Evolutionary conservation across 139 green algal species (phyloP), one percentile per base, ranked within the genome.

Genomic region (Volvox reticuliferus): DNA sequence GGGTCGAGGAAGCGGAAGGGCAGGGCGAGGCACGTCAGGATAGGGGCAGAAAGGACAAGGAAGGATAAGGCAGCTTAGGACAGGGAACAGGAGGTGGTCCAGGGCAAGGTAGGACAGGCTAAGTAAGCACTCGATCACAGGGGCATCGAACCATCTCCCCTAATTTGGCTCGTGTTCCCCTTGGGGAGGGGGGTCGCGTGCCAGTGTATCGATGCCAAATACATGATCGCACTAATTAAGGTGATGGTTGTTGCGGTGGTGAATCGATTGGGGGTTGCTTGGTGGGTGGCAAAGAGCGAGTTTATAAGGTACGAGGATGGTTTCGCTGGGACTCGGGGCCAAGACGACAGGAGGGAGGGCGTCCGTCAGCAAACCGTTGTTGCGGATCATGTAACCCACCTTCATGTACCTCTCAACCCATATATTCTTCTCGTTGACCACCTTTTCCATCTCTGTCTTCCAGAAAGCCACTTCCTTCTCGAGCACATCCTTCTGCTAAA

Each of bases 391-490:
- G 71, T 79, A 61, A 28, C 61, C 62, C 13, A 89, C 85, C 85
- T 30, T 69, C 85, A 89, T 73, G 20, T 65, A 83, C 21, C 82
- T 90, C 6, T 90, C 86, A 17, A 90, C 35, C 71, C 73, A 90
- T 17, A 18, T 24, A 28, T 90, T 90, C 30, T 90, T 90, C 73
- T 90, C 86, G 3, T 44, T 22, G 0, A 90, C 73, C 30, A 90
- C 86, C 55, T 90, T 90, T 35, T 90, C 86, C 50, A 90, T 77
- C 73, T 90, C 86, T 0, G 71, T 22, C 86, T 90, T 90, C 86
- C 86, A 90, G 20, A 90, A 90, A 0, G 55, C 18, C 1, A 90
- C 55, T 35, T 83, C 86, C 21, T 71, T 37, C 67, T 89, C 69
- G 0, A 68, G 68, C 0, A 24, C 84, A 81, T 81, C 37, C 14